Evolutionary conservation across 2,329 filamentous ascomycete species (phyloP), one percentile per base, ranked within the genome.

Genomic region (Fusarium fracticaudum): DNA sequence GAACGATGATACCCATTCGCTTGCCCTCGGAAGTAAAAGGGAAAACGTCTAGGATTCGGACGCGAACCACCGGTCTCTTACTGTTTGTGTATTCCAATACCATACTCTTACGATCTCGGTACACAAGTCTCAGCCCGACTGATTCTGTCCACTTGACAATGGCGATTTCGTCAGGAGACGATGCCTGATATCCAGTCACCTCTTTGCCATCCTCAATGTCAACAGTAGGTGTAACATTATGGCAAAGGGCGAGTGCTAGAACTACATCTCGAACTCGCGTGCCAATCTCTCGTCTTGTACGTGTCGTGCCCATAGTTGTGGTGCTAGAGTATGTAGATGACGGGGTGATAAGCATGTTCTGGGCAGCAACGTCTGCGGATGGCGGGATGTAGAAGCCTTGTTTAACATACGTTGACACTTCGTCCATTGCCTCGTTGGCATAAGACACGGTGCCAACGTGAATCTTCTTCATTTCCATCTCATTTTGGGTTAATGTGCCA

Each of bases 391-490:
- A 88, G 77, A 98, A 98, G 11, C 92, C 94, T 81, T 98, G 95
- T 72, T 89, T 91, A 58, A 99, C 89, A 80, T 98, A 98, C 0
- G 93, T 89, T 18, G 91, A 86, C 18, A 99, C 96, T 84, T 99
- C 97, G 76, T 98, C 96, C 96, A 99, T 99, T 15, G 96, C 96
- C 80, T 99, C 96, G 77, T 98, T 98, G 40, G 96, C 96, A 79
- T 99, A 99, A 3, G 96, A 98, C 3, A 98, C 96, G 15, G 96
- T 99, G 15, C 97, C 96, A 60, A 99, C 94, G 79, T 99, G 97
- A 11, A 99, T 96, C 84, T 99, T 99, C 81, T 97, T 98, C 88
- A 99, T 92, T 80, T 98, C 96, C 95, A 98, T 98, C 79, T 98
- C 94, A 79, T 99, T 99, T 77, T 98, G 95, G 1, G 96, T 99